Conservation (phyloP, 805 yeast species). For the Ogataea nakhonphanomensis region DNA sequence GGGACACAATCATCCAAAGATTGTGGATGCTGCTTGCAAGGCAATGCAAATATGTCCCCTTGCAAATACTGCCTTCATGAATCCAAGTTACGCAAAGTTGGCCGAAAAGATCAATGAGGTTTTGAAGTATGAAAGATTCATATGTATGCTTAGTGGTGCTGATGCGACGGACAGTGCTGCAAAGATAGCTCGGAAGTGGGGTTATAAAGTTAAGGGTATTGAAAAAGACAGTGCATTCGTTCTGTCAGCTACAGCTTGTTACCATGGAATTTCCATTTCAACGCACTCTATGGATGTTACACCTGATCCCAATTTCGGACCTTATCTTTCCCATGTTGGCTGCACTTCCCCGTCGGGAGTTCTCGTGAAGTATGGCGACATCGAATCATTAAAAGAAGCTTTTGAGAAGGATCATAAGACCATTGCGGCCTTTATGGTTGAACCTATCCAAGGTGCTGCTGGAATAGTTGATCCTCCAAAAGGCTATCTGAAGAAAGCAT, state of each 20-base stretch:
- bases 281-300: constrained; percentile 25
- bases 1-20: constrained; percentile 32
- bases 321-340: constrained; percentile 25
- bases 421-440: constrained; percentile 30
- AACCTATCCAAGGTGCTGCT: constrained; percentile 32
- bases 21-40: constrained; percentile 25
- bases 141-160: constrained; percentile 28
- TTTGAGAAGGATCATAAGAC: constrained; percentile 19
- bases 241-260: constrained; percentile 24
- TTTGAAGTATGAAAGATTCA: constrained; percentile 22
- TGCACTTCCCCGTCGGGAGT: constrained; percentile 25
- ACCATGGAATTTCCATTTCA: constrained; percentile 29
- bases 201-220: constrained; percentile 22
- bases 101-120: constrained; percentile 20
- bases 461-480: constrained; percentile 29
- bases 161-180: constrained; percentile 30
- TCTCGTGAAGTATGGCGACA: constrained; percentile 22
- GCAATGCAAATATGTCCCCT: constrained; percentile 21
- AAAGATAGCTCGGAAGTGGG: constrained; percentile 31
- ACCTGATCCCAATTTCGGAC: constrained; percentile 20
- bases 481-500: constrained; percentile 22
- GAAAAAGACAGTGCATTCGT: constrained; percentile 19
- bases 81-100: constrained; percentile 24
- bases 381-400: constrained; percentile 20
- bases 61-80: constrained; percentile 23